Evolutionary conservation across 441 rosid genomes (phyloP).

Genomic region (Jatropha multifida): DNA sequence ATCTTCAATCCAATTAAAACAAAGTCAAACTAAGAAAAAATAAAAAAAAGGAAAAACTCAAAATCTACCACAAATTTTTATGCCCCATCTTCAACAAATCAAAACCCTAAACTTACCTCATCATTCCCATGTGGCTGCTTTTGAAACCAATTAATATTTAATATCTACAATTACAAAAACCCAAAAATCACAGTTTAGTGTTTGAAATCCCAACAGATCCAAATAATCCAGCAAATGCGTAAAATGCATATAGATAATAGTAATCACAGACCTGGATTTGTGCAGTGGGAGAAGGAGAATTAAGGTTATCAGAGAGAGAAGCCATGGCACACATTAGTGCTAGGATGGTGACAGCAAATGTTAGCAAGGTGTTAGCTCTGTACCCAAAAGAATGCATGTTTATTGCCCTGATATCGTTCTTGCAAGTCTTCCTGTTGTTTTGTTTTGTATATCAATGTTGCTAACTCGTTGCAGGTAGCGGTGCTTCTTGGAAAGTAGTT

Average conservation of each 20-base stretch:
- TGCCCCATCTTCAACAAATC: neutral
- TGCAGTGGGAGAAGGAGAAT: slow-evolving; percentile 67
- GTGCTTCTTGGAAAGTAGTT: neutral
- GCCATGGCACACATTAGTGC: slow-evolving; percentile 82
- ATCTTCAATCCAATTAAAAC: too few species aligned
- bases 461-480: too few species aligned
- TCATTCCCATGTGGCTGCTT: slow-evolving; percentile 85
- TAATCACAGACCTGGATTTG: slow-evolving; percentile 67
- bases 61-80: neutral
- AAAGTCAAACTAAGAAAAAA: too few species aligned
- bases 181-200: slow-evolving; percentile 9
- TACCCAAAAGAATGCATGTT: slow-evolving; percentile 85
- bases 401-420: slow-evolving; percentile 1
- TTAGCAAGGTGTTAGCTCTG: slow-evolving; percentile 84
- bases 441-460: neutral
- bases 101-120: slow-evolving; percentile 51
- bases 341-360: slow-evolving; percentile 74
- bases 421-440: neutral
- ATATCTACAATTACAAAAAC: slow-evolving; percentile 44
- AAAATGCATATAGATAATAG: neutral
- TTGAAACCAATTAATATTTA: slow-evolving; percentile 80
- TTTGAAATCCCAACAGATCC: slow-evolving; percentile 8
- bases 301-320: slow-evolving; percentile 81
- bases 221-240: slow-evolving; percentile 10
- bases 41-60: neutral